These are phyloP conservation scores for Candida koratica DNA, from an alignment of 805 yeast species.

Conservation along the genomic window DNA sequence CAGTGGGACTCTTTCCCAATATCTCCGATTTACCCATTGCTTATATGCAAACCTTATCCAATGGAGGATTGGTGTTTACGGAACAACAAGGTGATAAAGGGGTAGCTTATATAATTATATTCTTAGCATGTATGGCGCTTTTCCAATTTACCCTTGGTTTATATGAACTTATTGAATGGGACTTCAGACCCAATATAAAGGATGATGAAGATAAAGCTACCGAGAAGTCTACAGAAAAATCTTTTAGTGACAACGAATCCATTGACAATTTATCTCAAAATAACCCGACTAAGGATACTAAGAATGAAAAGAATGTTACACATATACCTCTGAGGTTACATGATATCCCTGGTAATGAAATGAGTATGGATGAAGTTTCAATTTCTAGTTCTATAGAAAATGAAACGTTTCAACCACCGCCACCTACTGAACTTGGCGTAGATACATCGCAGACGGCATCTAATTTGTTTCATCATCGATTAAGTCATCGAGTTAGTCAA, in stretches of 20 bases:
- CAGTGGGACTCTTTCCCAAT: conserved; percentile 75
- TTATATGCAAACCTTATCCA: conserved; percentile 67
- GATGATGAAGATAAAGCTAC: conserved; percentile 14
- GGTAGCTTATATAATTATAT: conserved; percentile 78
- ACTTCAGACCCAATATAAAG: conserved; percentile 47
- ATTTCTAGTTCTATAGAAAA: conserved; percentile 13
- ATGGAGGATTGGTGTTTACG: conserved; percentile 53
- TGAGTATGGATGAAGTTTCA: conserved; percentile 7
- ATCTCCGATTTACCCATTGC: conserved; percentile 84
- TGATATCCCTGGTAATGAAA: neutral
- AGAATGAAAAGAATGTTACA: neutral
- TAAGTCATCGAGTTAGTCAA: conserved; percentile 7
- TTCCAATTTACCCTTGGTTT: conserved; percentile 74
- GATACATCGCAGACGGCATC: neutral
- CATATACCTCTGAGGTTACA: neutral
- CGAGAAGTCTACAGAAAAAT: neutral
- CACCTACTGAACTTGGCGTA: conserved; percentile 12
- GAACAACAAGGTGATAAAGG: conserved; percentile 65
- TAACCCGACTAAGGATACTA: neutral
- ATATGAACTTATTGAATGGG: conserved; percentile 64
- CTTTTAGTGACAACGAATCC: neutral
- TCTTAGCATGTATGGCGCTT: conserved; percentile 63
- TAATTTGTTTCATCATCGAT: neutral
- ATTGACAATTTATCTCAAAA: neutral
- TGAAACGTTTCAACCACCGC: conserved; percentile 2